Evolutionary conservation across 139 green algal species (phyloP).

Genomic region (Tetradesmus obliquus): DNA sequence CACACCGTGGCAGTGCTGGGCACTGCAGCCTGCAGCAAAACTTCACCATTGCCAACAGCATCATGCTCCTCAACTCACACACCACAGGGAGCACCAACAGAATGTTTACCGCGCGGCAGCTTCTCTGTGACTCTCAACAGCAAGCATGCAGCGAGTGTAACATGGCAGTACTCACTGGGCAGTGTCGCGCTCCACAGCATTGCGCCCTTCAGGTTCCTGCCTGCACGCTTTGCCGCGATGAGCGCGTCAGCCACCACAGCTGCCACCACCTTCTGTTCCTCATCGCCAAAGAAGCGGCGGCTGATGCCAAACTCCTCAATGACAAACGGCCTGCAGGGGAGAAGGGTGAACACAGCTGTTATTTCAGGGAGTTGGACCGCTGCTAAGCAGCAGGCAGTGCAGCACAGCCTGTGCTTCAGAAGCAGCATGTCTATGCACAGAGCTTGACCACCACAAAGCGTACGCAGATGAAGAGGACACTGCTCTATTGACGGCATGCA

Average conservation of each 20-base stretch:
- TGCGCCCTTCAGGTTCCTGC: constrained; percentile 13
- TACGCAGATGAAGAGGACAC: too few relatives aligned
- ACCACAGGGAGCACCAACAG: not conserved
- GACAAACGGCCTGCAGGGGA: constrained; percentile 17
- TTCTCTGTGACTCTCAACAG: not conserved
- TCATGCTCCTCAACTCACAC: not conserved
- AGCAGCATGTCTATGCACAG: not conserved
- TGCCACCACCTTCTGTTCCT: constrained; percentile 38
- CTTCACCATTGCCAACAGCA: too few relatives aligned
- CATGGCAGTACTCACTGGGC: not conserved
- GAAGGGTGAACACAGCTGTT: not conserved
- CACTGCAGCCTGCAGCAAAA: too few relatives aligned
- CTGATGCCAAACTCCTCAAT: constrained; percentile 41
- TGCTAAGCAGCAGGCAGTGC: too few relatives aligned
- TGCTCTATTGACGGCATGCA: too few relatives aligned
- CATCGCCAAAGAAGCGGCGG: constrained; percentile 23
- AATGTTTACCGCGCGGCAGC: not conserved
- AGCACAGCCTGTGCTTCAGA: not conserved
- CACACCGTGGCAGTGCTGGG: too few relatives aligned
- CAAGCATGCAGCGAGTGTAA: not conserved
- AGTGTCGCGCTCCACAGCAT: constrained; percentile 26
- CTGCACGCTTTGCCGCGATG: constrained; percentile 37
- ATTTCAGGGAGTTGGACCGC: too few relatives aligned
- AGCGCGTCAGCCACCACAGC: constrained; percentile 32
- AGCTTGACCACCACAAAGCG: too few relatives aligned